Evolutionary conservation across 495 filamentous ascomycete species (phyloP).

Genomic region (Penicillium alfredii): DNA sequence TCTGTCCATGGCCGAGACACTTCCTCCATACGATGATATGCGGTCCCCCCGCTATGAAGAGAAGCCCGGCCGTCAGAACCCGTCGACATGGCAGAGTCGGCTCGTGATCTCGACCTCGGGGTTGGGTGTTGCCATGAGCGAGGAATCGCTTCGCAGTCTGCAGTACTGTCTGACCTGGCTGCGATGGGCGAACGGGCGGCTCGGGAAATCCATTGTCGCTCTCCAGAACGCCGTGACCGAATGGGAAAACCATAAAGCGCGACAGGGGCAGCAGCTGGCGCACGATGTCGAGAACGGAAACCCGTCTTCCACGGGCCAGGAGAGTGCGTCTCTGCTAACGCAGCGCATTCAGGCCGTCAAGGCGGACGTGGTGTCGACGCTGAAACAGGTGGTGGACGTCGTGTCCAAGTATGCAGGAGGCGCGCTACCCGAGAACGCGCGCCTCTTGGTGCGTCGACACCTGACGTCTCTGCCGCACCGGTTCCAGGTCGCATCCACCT

Average conservation of each 20-base stretch:
- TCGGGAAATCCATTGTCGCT: constrained; percentile 61
- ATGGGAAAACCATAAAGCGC: constrained; percentile 50
- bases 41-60: constrained; percentile 64
- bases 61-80: constrained; percentile 26
- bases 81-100: constrained; percentile 63
- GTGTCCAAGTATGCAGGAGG: constrained; percentile 81
- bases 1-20: constrained; percentile 54
- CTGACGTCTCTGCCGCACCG: constrained; percentile 72
- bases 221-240: constrained; percentile 68
- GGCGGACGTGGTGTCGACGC: constrained; percentile 65
- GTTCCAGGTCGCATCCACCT: constrained; percentile 54
- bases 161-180: constrained; percentile 73
- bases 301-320: constrained; percentile 22
- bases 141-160: constrained; percentile 69
- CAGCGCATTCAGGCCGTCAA: constrained; percentile 64
- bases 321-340: constrained; percentile 40
- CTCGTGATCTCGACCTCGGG: constrained; percentile 80
- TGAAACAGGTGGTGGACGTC: constrained; percentile 68
- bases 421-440: constrained; percentile 77
- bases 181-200: constrained; percentile 67
- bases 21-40: constrained; percentile 76
- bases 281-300: constrained; percentile 18
- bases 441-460: constrained; percentile 69
- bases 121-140: constrained; percentile 79
- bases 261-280: constrained; percentile 10